Evolutionary conservation across 805 yeast genomes (phyloP).

Genomic region (Nakazawaea pomicola): DNA sequence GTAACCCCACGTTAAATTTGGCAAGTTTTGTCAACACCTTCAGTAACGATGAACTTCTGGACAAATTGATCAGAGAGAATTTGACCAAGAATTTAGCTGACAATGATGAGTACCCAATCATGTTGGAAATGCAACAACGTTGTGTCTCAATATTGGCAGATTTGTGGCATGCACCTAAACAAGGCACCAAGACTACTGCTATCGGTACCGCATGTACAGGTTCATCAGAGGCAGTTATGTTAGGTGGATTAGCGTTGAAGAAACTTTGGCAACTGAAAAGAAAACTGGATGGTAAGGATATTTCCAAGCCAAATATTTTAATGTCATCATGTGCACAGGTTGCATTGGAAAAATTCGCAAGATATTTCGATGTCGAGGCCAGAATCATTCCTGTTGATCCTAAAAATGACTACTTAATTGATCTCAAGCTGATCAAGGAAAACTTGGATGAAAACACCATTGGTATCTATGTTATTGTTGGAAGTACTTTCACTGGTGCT

Average conservation of each 20-base stretch:
- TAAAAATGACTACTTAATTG: slow-evolving; percentile 60
- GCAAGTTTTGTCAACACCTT: slow-evolving; percentile 88
- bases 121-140: slow-evolving; percentile 73
- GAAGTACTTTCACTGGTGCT: slow-evolving; percentile 92
- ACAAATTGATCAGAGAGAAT: slow-evolving; percentile 58
- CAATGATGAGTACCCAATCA: slow-evolving; percentile 87
- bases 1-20: slow-evolving; percentile 75
- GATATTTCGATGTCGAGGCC: slow-evolving; percentile 89
- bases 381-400: slow-evolving; percentile 64
- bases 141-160: slow-evolving; percentile 77
- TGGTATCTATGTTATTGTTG: slow-evolving; percentile 83
- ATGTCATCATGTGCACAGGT: slow-evolving; percentile 95
- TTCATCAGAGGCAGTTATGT: slow-evolving; percentile 89
- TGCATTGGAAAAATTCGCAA: slow-evolving; percentile 88
- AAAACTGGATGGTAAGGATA: slow-evolving; percentile 52
- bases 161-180: slow-evolving; percentile 70
- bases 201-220: slow-evolving; percentile 93
- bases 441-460: slow-evolving; percentile 86
- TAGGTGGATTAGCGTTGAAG: slow-evolving; percentile 91
- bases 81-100: slow-evolving; percentile 86
- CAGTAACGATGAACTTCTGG: slow-evolving; percentile 43
- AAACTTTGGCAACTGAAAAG: slow-evolving; percentile 77
- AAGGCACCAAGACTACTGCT: slow-evolving; percentile 31
- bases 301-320: slow-evolving; percentile 70
- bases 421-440: slow-evolving; percentile 52